Evolutionary conservation across 2,329 filamentous ascomycete species (phyloP).

Genomic region (Fusarium sp.): DNA sequence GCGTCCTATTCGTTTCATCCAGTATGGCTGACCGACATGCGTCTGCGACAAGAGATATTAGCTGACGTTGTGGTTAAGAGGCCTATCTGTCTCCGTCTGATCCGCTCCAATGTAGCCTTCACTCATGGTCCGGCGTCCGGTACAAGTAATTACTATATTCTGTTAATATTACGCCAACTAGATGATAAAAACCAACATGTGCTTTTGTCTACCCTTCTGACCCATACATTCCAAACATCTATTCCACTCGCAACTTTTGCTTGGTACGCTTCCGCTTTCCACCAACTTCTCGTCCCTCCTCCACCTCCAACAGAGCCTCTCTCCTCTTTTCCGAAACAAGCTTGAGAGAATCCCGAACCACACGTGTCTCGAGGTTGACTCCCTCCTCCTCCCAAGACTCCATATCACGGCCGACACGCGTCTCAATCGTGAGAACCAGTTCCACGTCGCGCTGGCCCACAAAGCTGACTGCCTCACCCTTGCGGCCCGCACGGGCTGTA

Average conservation of each 20-base stretch:
- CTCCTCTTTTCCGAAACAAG: conserved; percentile 95
- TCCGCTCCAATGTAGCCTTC: too few species aligned
- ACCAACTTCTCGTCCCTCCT: conserved; percentile 89
- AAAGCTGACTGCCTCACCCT: conserved; percentile 85
- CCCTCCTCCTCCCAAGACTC: conserved; percentile 87
- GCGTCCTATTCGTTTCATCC: too few species aligned
- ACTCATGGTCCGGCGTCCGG: too few species aligned
- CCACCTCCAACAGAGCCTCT: conserved; percentile 89
- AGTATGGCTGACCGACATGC: too few species aligned
- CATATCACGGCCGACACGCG: conserved; percentile 82
- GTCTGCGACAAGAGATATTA: too few species aligned
- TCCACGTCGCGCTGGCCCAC: conserved; percentile 94
- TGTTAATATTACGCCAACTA: neutral
- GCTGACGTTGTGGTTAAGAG: too few species aligned
- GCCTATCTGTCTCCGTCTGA: too few species aligned
- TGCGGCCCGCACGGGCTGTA: conserved; percentile 89
- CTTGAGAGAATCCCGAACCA: conserved; percentile 87
- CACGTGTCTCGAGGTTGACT: conserved; percentile 91
- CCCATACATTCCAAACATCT: neutral
- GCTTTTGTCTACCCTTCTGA: conserved; percentile 26
- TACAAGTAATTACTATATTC: too few species aligned
- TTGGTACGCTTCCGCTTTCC: conserved; percentile 79
- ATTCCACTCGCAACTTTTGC: conserved; percentile 62
- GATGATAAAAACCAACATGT: conserved; percentile 7
- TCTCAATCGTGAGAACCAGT: conserved; percentile 89